Evolutionary conservation across 2,329 filamentous ascomycete species (phyloP).

Genomic region (Rhynchosporium agropyri): DNA sequence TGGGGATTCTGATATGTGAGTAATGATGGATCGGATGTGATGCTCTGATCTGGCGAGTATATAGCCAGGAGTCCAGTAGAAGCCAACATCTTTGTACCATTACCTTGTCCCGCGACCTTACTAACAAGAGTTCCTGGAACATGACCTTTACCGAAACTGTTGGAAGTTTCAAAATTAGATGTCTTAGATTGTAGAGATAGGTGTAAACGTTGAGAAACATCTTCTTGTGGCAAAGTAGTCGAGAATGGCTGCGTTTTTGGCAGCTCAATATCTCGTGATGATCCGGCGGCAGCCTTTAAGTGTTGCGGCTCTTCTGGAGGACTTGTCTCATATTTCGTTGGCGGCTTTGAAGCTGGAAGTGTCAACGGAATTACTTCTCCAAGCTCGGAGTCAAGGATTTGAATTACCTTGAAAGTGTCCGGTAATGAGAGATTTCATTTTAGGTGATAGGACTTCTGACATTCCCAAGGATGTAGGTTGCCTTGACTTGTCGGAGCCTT

Average conservation of each 20-base stretch:
- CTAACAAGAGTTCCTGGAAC: no score
- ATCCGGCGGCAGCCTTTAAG: background rate
- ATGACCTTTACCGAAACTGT: no score
- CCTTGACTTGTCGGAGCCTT: background rate
- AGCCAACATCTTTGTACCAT: no score
- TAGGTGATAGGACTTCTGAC: background rate
- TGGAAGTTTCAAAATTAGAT: background rate
- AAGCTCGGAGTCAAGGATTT: background rate
- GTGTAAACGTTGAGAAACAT: no score
- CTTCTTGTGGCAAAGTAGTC: no score
- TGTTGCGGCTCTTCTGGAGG: background rate
- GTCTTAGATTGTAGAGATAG: background rate
- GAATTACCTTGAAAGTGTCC: background rate
- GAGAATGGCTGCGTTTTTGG: slow-evolving; percentile 2
- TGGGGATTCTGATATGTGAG: no score
- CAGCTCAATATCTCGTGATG: background rate
- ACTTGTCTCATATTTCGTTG: no score
- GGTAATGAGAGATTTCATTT: background rate
- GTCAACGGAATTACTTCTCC: background rate
- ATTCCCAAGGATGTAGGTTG: background rate
- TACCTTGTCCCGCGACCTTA: no score
- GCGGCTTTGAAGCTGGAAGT: background rate
- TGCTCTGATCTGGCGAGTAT: no score
- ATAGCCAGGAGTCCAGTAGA: no score
- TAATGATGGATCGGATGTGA: no score